Evolutionary conservation across 2,329 filamentous ascomycete genomes (phyloP).

Genomic region (Myriosclerotinia scirpicola): DNA sequence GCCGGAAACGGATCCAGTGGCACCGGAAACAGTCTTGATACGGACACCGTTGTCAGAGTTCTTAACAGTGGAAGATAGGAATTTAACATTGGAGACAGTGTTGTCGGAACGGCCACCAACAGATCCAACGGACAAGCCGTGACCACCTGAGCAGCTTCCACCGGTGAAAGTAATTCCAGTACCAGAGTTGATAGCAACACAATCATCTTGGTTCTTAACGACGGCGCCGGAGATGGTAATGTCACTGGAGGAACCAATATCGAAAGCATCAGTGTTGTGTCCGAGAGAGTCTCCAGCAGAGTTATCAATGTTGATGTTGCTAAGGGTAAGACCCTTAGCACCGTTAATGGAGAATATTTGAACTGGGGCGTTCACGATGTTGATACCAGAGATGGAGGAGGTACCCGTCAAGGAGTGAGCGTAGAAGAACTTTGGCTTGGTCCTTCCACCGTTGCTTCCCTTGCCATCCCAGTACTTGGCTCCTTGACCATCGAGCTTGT

Average conservation of each 20-base stretch:
- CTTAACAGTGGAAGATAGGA: constrained; percentile 49
- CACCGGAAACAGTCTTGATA: constrained; percentile 43
- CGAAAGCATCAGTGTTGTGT: constrained; percentile 58
- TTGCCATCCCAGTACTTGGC: constrained; percentile 56
- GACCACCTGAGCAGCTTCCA: constrained; percentile 38
- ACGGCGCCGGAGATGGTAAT: constrained; percentile 52
- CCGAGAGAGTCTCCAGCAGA: constrained; percentile 48
- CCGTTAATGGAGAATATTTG: constrained; percentile 52
- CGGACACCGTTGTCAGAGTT: constrained; percentile 53
- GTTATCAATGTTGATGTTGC: constrained; percentile 57
- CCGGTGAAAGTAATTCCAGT: constrained; percentile 40
- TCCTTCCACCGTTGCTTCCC: constrained; percentile 58
- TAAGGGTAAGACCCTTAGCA: constrained; percentile 48
- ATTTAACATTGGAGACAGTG: constrained; percentile 52
- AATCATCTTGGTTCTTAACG: constrained; percentile 60
- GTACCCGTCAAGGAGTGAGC: constrained; percentile 51
- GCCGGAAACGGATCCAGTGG: constrained; percentile 45
- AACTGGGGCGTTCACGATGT: constrained; percentile 55
- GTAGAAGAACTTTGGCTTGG: constrained; percentile 65
- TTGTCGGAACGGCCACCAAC: constrained; percentile 58
- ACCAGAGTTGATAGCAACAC: constrained; percentile 58
- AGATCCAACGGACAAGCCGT: constrained; percentile 57
- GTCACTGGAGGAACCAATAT: constrained; percentile 48
- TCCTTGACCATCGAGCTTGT: constrained; percentile 52
- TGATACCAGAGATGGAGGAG: constrained; percentile 51